Evolutionary conservation across 768 basidiomycete species (phyloP).

Genomic region (Leccinum uliginosum): DNA sequence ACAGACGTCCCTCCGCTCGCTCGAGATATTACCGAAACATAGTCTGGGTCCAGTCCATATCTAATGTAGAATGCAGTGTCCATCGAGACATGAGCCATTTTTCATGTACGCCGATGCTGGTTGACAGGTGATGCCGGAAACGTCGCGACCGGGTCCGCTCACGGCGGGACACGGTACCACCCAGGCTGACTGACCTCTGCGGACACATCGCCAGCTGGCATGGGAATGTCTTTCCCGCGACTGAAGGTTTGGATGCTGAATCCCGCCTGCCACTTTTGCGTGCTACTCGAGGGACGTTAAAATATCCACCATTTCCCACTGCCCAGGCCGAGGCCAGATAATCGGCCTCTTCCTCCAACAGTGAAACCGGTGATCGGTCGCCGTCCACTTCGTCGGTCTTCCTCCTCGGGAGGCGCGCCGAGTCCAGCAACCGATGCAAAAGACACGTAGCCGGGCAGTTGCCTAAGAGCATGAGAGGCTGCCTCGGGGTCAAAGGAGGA

Average conservation of each 20-base stretch:
- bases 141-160: slow-evolving; percentile 3
- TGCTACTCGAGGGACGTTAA: slow-evolving; percentile 2
- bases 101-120: slow-evolving; percentile 4
- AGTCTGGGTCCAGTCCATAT: slow-evolving; percentile 23
- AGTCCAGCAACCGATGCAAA: slow-evolving; percentile 66
- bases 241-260: slow-evolving; percentile 7
- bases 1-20: slow-evolving; percentile 6
- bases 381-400: slow-evolving; percentile 31
- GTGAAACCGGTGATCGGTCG: slow-evolving; percentile 14
- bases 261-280: slow-evolving; percentile 3
- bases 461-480: slow-evolving; percentile 53
- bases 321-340: slow-evolving; percentile 25
- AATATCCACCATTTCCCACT: slow-evolving; percentile 32
- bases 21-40: slow-evolving; percentile 10
- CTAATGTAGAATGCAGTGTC: slow-evolving; percentile 16
- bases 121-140: slow-evolving; percentile 4
- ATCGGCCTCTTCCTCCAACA: slow-evolving; percentile 18
- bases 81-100: slow-evolving; percentile 3
- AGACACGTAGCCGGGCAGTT: slow-evolving; percentile 62
- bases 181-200: slow-evolving; percentile 23
- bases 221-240: neutral
- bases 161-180: slow-evolving; percentile 1
- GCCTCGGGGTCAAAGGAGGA: slow-evolving; percentile 60
- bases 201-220: slow-evolving; percentile 3
- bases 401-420: slow-evolving; percentile 51